Conservation (phyloP, 2,329 filamentous ascomycete species). For the Penicillium sp. region DNA sequence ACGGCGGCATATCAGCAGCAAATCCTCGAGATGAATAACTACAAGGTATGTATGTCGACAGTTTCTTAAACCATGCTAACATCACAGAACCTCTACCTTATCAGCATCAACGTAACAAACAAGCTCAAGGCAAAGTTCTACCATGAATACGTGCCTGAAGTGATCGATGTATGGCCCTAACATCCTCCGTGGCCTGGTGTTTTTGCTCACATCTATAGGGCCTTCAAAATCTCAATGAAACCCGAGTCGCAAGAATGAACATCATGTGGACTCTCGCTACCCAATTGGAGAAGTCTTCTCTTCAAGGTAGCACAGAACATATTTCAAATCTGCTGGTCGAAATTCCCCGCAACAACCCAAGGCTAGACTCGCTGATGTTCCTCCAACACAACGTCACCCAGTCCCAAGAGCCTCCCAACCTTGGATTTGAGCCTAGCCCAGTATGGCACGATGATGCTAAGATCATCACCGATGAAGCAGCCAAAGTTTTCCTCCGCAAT, state of each 20-base stretch:
- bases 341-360: slow-evolving; percentile 83
- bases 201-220: slow-evolving; percentile 43
- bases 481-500: slow-evolving; percentile 89
- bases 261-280: slow-evolving; percentile 80
- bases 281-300: slow-evolving; percentile 75
- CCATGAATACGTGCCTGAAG: slow-evolving; percentile 91
- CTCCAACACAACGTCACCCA: slow-evolving; percentile 82
- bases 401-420: slow-evolving; percentile 83
- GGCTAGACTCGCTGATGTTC: slow-evolving; percentile 97
- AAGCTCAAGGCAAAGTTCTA: slow-evolving; percentile 98
- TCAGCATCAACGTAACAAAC: slow-evolving; percentile 94
- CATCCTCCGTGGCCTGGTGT: not conserved
- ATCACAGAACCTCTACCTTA: slow-evolving; percentile 85
- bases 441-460: slow-evolving; percentile 93
- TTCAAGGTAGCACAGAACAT: slow-evolving; percentile 72
- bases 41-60: slow-evolving; percentile 57
- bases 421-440: slow-evolving; percentile 88
- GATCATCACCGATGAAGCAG: slow-evolving; percentile 83
- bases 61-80: slow-evolving; percentile 25
- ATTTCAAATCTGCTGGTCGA: slow-evolving; percentile 75
- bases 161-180: slow-evolving; percentile 70
- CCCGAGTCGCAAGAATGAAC: slow-evolving; percentile 81
- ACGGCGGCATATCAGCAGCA: slow-evolving; percentile 92
- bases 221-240: slow-evolving; percentile 90
- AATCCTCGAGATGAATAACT: slow-evolving; percentile 91